Evolutionary conservation across 495 filamentous ascomycete genomes (phyloP), one percentile per base, ranked within the genome.

Genomic region (Penicillium simplicissimum): DNA sequence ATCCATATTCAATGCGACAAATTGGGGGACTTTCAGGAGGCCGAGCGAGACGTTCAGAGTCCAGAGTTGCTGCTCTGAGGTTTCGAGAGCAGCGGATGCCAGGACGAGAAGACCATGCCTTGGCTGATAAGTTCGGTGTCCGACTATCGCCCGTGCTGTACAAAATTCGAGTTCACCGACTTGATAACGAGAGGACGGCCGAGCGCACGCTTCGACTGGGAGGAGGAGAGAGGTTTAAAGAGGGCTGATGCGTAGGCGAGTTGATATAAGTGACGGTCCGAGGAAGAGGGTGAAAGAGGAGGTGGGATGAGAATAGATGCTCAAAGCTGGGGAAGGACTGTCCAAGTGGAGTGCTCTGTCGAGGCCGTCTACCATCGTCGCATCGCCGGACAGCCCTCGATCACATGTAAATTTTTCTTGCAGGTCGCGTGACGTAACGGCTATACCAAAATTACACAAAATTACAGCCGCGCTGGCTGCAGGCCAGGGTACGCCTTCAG

Each of bases 321-420:
- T 54, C 38, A 63, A 67, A 60, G 68, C 67, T 68, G 67, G 67
- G 69, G 71, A 73, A 68, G 19, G 11, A 34, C 48, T 59, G 17
- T 19, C 45, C 25, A 56, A 51, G 59, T 56, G 55, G 55, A 67
- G 66, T 61, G 59, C 53, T 58, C 57, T 35, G 25, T 61, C 42
- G 34, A 56, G 15, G 25, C 40, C 38, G 19, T 34, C 33, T 5
- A 19, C 34, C 37, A n/a, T 48, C 43, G 17, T 37, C 38, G 28
- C 55, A 57, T 57, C 37, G 47, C 23, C 43, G 56, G 45, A 49
- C 19, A 25, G 48, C 34, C 31, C 28, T 53, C 57, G 59, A 78
- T 79, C 76, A 79, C 76, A 79, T 79, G 76, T 70, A 59, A 75
- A 79, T 73, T 66, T 66, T 64, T 42, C 25, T 34, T 43, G 36